A percentile compares a stretch with the other conserved stretches of the same genome.
phyloP scores from a whole-genome alignment of 371 early-diverging fungal species.

The Mucor racemosus region DNA sequence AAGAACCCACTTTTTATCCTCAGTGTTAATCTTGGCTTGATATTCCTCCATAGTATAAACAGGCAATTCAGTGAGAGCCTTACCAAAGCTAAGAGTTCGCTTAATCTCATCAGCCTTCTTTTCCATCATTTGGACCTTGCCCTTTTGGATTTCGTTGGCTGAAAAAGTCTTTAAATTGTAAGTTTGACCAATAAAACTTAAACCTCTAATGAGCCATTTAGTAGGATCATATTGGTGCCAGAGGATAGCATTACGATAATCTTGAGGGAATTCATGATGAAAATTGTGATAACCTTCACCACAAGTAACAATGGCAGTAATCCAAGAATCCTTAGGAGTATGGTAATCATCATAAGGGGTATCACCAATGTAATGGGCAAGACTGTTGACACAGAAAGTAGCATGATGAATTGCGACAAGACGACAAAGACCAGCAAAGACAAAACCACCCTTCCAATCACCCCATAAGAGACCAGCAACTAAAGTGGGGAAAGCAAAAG shows the following conservation, averaged over 20 bases:
- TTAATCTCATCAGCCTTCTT: slow-evolving; percentile 73
- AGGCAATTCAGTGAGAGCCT: slow-evolving; percentile 72
- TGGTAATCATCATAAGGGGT: slow-evolving; percentile 80
- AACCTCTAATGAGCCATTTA: slow-evolving; percentile 86
- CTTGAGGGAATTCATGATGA: slow-evolving; percentile 95
- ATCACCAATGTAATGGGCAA: slow-evolving; percentile 84
- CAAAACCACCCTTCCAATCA: slow-evolving; percentile 89
- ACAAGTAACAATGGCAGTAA: slow-evolving; percentile 81
- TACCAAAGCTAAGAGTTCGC: slow-evolving; percentile 75
- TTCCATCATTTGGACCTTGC: slow-evolving; percentile 82
- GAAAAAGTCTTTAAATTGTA: slow-evolving; percentile 89
- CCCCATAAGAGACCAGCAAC: slow-evolving; percentile 89
- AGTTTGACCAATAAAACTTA: slow-evolving; percentile 73
- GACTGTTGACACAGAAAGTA: slow-evolving; percentile 93
- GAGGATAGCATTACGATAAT: slow-evolving; percentile 93
- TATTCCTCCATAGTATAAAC: slow-evolving; percentile 75
- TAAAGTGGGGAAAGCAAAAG: slow-evolving; percentile 81
- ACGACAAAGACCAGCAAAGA: slow-evolving; percentile 81
- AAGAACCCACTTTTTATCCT: slow-evolving; percentile 78
- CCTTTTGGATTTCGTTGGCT: slow-evolving; percentile 89
- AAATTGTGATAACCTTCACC: slow-evolving; percentile 92
- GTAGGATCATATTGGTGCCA: slow-evolving; percentile 95
- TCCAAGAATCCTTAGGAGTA: slow-evolving; percentile 79
- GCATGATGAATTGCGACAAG: slow-evolving; percentile 89
- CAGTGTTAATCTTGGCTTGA: slow-evolving; percentile 53